phyloP scores from a whole-genome alignment of 768 basidiomycete species.

The Hypsizygus marmoreus region DNA sequence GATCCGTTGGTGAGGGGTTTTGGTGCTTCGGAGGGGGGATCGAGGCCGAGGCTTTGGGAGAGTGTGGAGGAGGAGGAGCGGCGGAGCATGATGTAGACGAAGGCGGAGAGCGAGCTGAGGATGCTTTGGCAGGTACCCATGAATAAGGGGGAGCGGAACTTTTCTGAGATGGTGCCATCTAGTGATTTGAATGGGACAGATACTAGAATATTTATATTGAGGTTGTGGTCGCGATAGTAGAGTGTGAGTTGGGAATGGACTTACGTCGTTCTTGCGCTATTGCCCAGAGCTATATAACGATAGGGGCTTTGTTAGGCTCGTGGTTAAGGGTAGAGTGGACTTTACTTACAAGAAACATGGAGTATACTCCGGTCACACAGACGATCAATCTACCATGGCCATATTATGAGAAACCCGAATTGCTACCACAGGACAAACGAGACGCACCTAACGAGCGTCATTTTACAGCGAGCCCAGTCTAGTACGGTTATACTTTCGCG shows the following conservation, averaged over 20 bases:
- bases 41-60: conserved; percentile 63
- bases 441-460: conserved; percentile 27
- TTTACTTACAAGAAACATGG: conserved; percentile 80
- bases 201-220: conserved; percentile 42
- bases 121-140: conserved; percentile 85
- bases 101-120: conserved; percentile 73
- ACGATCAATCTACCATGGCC: conserved; percentile 54
- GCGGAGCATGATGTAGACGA: conserved; percentile 72
- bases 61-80: conserved; percentile 56
- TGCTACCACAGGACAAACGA: neutral
- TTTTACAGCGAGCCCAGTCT: conserved; percentile 13
- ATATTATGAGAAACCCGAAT: neutral
- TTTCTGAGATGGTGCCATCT: conserved; percentile 61
- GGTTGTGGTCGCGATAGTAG: neutral
- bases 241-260: conserved; percentile 20
- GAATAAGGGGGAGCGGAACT: conserved; percentile 85
- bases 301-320: conserved; percentile 4
- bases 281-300: conserved; percentile 88
- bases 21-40: conserved; percentile 28
- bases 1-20: conserved; percentile 20
- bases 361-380: conserved; percentile 88
- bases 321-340: neutral
- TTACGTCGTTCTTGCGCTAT: conserved; percentile 92
- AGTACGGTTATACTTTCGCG: conserved; percentile 4
- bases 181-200: conserved; percentile 81